These are phyloP conservation scores for Dactylellina parvicollis DNA, from an alignment of 2,329 filamentous ascomycete genomes.

Conservation along the genomic window DNA sequence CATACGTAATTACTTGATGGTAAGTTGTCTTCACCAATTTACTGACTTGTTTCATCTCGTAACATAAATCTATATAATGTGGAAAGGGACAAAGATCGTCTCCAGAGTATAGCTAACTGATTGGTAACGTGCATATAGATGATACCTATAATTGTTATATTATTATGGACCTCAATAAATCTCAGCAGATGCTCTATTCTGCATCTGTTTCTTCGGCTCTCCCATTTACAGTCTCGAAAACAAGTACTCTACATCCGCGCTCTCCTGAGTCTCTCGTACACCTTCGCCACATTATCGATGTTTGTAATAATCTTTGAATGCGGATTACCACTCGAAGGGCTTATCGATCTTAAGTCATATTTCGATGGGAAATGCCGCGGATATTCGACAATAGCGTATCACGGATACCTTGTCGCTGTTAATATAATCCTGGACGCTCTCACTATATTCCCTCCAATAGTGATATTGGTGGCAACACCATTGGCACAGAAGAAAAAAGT, in stretches of 20 bases:
- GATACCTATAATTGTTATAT: conserved; percentile 3
- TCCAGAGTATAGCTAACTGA: background rate
- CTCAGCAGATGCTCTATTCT: conserved; percentile 25
- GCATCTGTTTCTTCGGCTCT: conserved; percentile 30
- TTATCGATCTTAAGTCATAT: background rate
- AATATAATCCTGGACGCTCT: conserved; percentile 22
- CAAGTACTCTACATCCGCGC: conserved; percentile 14
- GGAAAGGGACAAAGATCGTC: background rate
- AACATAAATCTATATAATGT: background rate
- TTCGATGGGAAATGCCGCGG: conserved; percentile 24
- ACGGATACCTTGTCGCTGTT: conserved; percentile 8
- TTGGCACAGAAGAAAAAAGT: conserved; percentile 27
- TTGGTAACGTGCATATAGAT: background rate
- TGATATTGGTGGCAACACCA: background rate
- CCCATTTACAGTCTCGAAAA: conserved; percentile 2
- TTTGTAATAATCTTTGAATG: conserved; percentile 15
- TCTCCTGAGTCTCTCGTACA: conserved; percentile 15
- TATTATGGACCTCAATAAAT: conserved; percentile 14
- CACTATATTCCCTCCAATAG: conserved; percentile 32
- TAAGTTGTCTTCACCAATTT: background rate
- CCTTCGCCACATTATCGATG: background rate
- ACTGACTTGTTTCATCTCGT: too few relatives aligned
- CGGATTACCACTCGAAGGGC: background rate
- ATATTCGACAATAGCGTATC: conserved; percentile 2
- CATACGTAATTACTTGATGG: conserved; percentile 4